A percentile compares a stretch with the other conserved stretches of the same genome.
These are phyloP conservation scores for Blastomyces emzantsi DNA, from an alignment of 2,329 filamentous ascomycete species.

Conservation along the genomic window DNA sequence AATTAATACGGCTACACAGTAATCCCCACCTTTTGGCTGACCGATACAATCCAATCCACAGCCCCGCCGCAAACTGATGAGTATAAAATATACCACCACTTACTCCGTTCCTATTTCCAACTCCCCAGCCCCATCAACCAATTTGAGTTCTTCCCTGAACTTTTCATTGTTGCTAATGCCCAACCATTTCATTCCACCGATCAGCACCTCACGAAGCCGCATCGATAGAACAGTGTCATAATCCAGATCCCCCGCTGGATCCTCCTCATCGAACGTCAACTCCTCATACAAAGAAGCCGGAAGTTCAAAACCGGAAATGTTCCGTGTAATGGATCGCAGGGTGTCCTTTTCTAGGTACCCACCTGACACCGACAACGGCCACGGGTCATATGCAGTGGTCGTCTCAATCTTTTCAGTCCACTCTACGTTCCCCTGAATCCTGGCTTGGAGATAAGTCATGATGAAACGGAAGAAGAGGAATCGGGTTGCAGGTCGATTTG, in stretches of 20 bases:
- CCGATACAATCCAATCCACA: not conserved
- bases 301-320: not conserved
- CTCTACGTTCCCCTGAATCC: not conserved
- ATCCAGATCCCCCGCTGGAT: not conserved
- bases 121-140: not conserved
- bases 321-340: not conserved
- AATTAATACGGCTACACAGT: not conserved
- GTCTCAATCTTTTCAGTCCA: not conserved
- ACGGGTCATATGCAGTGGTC: not conserved
- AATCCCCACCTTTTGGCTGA: not conserved
- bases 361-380: not conserved
- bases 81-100: not conserved
- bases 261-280: not conserved
- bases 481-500: constrained; percentile 12
- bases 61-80: not conserved
- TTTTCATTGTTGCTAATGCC: not conserved
- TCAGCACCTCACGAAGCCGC: constrained; percentile 1
- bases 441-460: constrained; percentile 15
- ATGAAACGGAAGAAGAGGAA: constrained; percentile 19
- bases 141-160: not conserved
- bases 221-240: constrained; percentile 1
- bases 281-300: not conserved
- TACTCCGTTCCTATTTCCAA: not conserved
- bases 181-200: not conserved
- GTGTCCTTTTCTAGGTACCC: not conserved